Evolutionary conservation across 2,329 filamentous ascomycete species (phyloP), one percentile per base, ranked within the genome.

Genomic region (Penicillium nordicum): DNA sequence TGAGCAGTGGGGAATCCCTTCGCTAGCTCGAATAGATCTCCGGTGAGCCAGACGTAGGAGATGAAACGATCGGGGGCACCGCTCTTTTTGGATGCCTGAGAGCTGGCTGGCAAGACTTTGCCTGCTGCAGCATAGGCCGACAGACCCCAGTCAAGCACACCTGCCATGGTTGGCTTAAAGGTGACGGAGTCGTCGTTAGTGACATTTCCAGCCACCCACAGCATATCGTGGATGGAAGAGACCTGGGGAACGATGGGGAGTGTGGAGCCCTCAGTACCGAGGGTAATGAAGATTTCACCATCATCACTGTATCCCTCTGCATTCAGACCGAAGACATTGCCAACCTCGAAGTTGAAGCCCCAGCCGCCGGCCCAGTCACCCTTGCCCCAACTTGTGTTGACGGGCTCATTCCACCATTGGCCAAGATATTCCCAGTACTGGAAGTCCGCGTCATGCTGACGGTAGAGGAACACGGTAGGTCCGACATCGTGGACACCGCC

Each of bases 371-470:
- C 61, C 62, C 62, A 64, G n/a, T 55, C 53, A 25, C 61, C 62
- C 3, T 57, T 55, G 0, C 62, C 62, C 62, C 62, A 64, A 32
- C 59, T 64, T 4, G 57, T 50, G 37, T 64, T 64, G 27, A 47
- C 50, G 5, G 57, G 50, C 21, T 62, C 62, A 12, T 57, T 56
- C 61, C 61, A 63, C 62, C 62, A 64, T 32, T 61, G 48, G 0
- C 62, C 62, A 0, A 64, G 53, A 38, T 62, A 64, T 38, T 64
- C 61, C 62, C 61, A 64, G 38, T 62, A 53, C 34, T 62, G 45
- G 27, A 63, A 60, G 32, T 56, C 56, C 1, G 58, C 34, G 47
- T 57, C 54, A 16, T 56, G 11, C 41, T 63, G 60, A 11, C 62
- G 62, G 43, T 64, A 64, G 27, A 64, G 43, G 37, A 64, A 64